A percentile compares a stretch with the other conserved stretches of the same genome.
These are phyloP conservation scores for Dothiorella sarmentorum DNA, from an alignment of 2,329 filamentous ascomycete genomes.

Conservation along the genomic window DNA sequence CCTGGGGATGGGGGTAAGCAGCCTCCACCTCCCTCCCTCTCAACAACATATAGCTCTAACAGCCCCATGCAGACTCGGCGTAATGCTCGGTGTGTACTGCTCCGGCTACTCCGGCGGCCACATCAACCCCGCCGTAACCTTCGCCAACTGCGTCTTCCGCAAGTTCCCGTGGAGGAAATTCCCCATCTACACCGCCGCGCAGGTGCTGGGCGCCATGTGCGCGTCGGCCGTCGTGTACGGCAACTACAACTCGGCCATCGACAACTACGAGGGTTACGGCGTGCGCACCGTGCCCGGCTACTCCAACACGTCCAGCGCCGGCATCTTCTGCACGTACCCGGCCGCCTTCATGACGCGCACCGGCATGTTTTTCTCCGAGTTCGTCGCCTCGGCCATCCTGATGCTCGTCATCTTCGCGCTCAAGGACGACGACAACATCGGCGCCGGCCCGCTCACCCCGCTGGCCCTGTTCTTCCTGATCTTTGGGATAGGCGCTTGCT, in stretches of 20 bases:
- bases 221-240: slow-evolving; percentile 48
- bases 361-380: slow-evolving; percentile 69
- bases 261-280: slow-evolving; percentile 52
- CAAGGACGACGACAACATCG: slow-evolving; percentile 49
- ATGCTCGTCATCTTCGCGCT: slow-evolving; percentile 70
- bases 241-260: slow-evolving; percentile 40
- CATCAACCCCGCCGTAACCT: slow-evolving; percentile 58
- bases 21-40: neutral
- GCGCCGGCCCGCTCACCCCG: slow-evolving; percentile 45
- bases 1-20: slow-evolving; percentile 27
- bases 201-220: slow-evolving; percentile 52
- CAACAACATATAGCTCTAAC: no score
- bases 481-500: slow-evolving; percentile 66
- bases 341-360: slow-evolving; percentile 60
- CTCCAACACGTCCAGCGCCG: slow-evolving; percentile 54
- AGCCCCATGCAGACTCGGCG: slow-evolving; percentile 15
- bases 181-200: slow-evolving; percentile 49
- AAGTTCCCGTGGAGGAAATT: slow-evolving; percentile 57
- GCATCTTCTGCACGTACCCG: slow-evolving; percentile 69
- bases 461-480: slow-evolving; percentile 63
- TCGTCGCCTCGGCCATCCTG: slow-evolving; percentile 62
- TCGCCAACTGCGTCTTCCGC: slow-evolving; percentile 43
- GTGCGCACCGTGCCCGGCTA: slow-evolving; percentile 35
- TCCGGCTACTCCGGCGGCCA: slow-evolving; percentile 60
- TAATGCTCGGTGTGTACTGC: slow-evolving; percentile 52